Percentiles rank a stretch among this genome's conserved stretches.
phyloP scores from a whole-genome alignment of 805 yeast genomes.

The Wickerhamiella dianesei region DNA sequence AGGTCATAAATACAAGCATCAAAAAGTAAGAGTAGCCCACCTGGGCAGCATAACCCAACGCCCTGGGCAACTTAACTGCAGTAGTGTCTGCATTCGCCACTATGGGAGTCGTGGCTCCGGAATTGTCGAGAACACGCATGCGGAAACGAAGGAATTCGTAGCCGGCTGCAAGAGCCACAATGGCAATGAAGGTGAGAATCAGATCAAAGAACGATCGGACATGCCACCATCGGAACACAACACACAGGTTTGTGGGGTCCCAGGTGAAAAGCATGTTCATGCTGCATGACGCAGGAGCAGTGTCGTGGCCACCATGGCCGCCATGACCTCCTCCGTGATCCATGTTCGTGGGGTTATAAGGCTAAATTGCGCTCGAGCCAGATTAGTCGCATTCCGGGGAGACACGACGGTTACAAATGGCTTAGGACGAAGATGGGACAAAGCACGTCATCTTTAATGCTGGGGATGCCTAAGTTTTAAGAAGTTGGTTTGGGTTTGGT shows the following conservation, averaged over 20 bases:
- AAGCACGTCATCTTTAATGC: too few species aligned
- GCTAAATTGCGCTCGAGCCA: neutral
- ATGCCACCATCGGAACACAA: conserved; percentile 73
- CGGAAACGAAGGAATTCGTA: conserved; percentile 45
- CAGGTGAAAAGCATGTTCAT: conserved; percentile 58
- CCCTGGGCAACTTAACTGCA: conserved; percentile 6
- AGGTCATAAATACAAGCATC: conserved; percentile 79
- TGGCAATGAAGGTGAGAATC: conserved; percentile 36
- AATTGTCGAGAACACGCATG: conserved; percentile 13
- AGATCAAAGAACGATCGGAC: conserved; percentile 40
- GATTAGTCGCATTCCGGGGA: neutral
- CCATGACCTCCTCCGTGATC: conserved; percentile 12
- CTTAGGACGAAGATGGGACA: neutral
- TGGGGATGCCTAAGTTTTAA: too few species aligned
- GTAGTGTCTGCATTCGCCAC: conserved; percentile 2
- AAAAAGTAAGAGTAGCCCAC: conserved; percentile 29
- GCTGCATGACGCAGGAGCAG: conserved; percentile 12
- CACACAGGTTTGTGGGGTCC: conserved; percentile 60
- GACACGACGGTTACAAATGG: neutral
- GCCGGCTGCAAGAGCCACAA: conserved; percentile 37
- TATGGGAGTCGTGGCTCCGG: conserved; percentile 2
- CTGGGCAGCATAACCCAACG: conserved; percentile 19
- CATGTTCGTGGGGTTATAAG: conserved; percentile 3
- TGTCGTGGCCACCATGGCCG: conserved; percentile 15
- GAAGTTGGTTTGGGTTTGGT: too few species aligned